These are phyloP conservation scores for Quercus phellos DNA, from an alignment of 331 rosid genomes.

Conservation along the genomic window DNA sequence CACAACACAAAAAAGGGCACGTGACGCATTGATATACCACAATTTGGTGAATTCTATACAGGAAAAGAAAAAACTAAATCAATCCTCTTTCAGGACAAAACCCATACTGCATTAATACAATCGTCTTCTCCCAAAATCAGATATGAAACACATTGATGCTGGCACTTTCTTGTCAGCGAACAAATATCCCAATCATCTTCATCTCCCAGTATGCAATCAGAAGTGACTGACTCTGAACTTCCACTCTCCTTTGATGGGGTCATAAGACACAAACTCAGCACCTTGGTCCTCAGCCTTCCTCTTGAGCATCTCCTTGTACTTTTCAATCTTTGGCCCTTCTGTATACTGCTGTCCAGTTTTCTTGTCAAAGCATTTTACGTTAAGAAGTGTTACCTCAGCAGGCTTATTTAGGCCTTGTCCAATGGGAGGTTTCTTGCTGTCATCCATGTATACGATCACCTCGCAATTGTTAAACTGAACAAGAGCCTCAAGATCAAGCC, in stretches of 20 bases:
- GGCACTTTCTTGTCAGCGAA: neutral
- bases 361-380: constrained; percentile 77
- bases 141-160: neutral
- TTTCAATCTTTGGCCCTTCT: constrained; percentile 74
- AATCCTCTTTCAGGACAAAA: neutral
- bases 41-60: constrained; percentile 24
- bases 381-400: constrained; percentile 92
- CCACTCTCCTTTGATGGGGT: constrained; percentile 85
- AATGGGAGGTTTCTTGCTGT: constrained; percentile 84
- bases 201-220: constrained; percentile 46
- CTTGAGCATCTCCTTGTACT: constrained; percentile 82
- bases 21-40: neutral
- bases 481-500: constrained; percentile 88
- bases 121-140: neutral
- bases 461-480: constrained; percentile 88
- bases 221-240: constrained; percentile 84
- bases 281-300: constrained; percentile 92
- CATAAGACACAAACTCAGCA: constrained; percentile 85
- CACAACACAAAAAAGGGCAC: neutral
- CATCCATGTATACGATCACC: constrained; percentile 90
- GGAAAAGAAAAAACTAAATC: neutral
- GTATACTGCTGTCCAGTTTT: constrained; percentile 67
- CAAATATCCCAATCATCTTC: constrained; percentile 35
- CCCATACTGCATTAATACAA: neutral
- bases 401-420: constrained; percentile 99